phyloP scores from a whole-genome alignment of 345 rosid genomes.

The Gossypium longicalyx region DNA sequence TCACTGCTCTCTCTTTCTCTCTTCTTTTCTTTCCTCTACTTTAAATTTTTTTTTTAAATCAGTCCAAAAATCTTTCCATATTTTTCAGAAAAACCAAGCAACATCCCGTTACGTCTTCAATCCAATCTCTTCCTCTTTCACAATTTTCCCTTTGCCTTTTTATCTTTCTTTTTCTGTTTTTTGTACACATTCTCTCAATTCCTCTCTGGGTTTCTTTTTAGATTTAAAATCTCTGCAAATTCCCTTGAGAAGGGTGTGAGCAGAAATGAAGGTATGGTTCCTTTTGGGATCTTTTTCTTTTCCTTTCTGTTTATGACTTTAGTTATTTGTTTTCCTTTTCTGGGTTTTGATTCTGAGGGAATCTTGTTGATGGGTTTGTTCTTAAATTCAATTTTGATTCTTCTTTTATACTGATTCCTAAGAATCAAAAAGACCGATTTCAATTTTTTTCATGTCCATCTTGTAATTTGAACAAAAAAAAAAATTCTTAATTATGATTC shows the following conservation, averaged over 20 bases:
- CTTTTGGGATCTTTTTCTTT: slow-evolving; percentile 17
- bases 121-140: not conserved
- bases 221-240: slow-evolving; percentile 28
- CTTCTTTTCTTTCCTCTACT: not conserved
- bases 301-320: not conserved
- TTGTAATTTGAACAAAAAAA: too few relatives aligned
- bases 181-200: slow-evolving; percentile 18
- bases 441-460: not conserved
- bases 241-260: slow-evolving; percentile 10
- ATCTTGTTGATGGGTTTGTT: slow-evolving; percentile 16
- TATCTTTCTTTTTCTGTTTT: slow-evolving; percentile 21
- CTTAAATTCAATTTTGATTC: slow-evolving; percentile 14
- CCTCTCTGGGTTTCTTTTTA: slow-evolving; percentile 16
- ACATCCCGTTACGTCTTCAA: slow-evolving; percentile 26
- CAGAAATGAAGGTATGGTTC: slow-evolving; percentile 60
- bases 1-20: not conserved
- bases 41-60: slow-evolving; percentile 22
- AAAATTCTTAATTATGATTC: not conserved
- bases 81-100: slow-evolving; percentile 24
- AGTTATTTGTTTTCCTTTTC: slow-evolving; percentile 13
- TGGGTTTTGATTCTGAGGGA: slow-evolving; percentile 26
- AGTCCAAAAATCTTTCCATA: slow-evolving; percentile 9
- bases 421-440: not conserved
- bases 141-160: slow-evolving; percentile 10
- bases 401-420: slow-evolving; percentile 15